Conservation (phyloP, 2,329 filamentous ascomycete species). For the Venturia asperata region DNA sequence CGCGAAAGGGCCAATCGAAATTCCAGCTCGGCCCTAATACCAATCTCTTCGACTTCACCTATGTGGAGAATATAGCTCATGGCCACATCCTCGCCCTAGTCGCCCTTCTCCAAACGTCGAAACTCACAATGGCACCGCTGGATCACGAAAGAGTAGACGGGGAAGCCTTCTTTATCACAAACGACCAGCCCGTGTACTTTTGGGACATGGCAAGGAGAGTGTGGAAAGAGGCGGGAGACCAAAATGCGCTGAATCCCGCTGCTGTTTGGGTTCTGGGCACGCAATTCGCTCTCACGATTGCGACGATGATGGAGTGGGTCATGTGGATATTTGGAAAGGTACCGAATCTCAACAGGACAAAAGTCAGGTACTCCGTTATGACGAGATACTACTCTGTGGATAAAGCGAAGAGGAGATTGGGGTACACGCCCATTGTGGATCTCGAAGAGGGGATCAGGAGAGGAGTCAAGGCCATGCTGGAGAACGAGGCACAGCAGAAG, state of each 20-base stretch:
- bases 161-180: constrained; percentile 84
- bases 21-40: constrained; percentile 64
- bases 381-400: constrained; percentile 47
- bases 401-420: constrained; percentile 46
- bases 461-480: constrained; percentile 14
- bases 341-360: constrained; percentile 46
- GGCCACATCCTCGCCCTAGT: constrained; percentile 75
- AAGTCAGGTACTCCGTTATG: constrained; percentile 48
- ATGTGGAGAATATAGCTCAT: constrained; percentile 63
- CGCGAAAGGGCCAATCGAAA: constrained; percentile 61
- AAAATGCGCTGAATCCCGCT: constrained; percentile 40
- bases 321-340: constrained; percentile 34
- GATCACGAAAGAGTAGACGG: constrained; percentile 39
- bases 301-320: constrained; percentile 39
- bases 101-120: constrained; percentile 57
- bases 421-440: constrained; percentile 45
- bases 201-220: constrained; percentile 80
- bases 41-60: constrained; percentile 66
- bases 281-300: constrained; percentile 24
- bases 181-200: constrained; percentile 81
- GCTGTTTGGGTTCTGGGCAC: constrained; percentile 37
- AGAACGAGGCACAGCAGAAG: background rate
- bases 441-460: constrained; percentile 45
- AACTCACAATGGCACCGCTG: constrained; percentile 36
- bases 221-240: constrained; percentile 55